Conservation (phyloP, 768 basidiomycete species). For the Xerocomus spinulosus region DNA sequence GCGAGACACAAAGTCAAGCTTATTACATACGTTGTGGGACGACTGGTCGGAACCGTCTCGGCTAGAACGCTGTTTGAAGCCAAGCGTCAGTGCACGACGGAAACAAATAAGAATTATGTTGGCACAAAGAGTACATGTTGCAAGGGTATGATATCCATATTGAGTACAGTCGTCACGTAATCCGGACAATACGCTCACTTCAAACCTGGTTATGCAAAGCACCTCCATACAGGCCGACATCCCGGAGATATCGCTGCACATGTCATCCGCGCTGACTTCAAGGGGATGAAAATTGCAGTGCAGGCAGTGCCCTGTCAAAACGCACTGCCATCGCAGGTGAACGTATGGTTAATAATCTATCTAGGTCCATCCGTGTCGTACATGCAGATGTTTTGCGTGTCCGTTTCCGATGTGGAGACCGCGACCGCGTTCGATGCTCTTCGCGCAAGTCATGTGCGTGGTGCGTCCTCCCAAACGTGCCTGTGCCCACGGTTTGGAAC, state of each 20-base stretch:
- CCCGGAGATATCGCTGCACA: background rate
- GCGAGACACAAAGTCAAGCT: too few species aligned
- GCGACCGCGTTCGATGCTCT: background rate
- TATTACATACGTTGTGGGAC: too few species aligned
- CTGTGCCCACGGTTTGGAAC: conserved; percentile 24
- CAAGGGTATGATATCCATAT: too few species aligned
- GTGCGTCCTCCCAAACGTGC: conserved; percentile 14
- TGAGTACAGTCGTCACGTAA: too few species aligned
- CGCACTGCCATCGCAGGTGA: conserved; percentile 1
- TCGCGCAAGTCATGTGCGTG: conserved; percentile 1
- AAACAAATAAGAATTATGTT: too few species aligned
- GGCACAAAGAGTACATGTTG: too few species aligned
- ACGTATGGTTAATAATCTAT: background rate
- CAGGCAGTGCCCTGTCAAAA: background rate
- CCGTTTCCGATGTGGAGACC: background rate
- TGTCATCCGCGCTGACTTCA: background rate
- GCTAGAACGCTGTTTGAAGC: too few species aligned
- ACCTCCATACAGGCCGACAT: too few species aligned
- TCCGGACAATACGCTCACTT: too few species aligned
- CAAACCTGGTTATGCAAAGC: too few species aligned
- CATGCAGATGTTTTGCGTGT: background rate
- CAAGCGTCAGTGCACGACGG: too few species aligned
- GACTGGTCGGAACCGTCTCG: too few species aligned
- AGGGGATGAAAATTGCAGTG: background rate
- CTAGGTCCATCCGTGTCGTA: background rate